These are phyloP conservation scores for Hyphopichia khmerensis DNA, from an alignment of 1,139 yeast genomes.

Conservation along the genomic window DNA sequence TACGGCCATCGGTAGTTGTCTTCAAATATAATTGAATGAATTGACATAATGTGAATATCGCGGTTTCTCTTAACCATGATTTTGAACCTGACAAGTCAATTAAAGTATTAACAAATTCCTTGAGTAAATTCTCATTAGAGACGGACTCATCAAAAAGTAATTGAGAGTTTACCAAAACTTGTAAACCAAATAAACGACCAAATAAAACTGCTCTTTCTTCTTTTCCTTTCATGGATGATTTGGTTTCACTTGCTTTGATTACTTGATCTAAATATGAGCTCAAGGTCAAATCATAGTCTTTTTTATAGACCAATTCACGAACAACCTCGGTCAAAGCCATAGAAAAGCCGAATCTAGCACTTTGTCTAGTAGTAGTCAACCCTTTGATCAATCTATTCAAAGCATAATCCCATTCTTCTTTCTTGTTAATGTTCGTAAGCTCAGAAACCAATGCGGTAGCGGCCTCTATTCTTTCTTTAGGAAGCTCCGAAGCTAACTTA, in stretches of 20 bases:
- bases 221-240: constrained; percentile 66
- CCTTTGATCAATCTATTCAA: constrained; percentile 77
- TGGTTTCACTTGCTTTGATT: constrained; percentile 39
- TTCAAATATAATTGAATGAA: constrained; percentile 23
- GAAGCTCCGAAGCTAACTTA: constrained; percentile 73
- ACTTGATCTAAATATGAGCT: constrained; percentile 44
- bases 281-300: constrained; percentile 28
- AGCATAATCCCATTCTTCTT: constrained; percentile 79
- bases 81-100: constrained; percentile 63
- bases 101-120: constrained; percentile 42
- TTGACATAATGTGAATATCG: constrained; percentile 67
- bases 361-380: constrained; percentile 74
- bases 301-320: constrained; percentile 39
- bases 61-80: constrained; percentile 86
- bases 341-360: constrained; percentile 86
- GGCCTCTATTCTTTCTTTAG: constrained; percentile 68
- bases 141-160: constrained; percentile 35
- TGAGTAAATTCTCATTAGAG: constrained; percentile 26
- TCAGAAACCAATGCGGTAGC: constrained; percentile 69
- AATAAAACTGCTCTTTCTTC: constrained; percentile 79
- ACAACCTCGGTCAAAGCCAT: constrained; percentile 81
- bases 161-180: constrained; percentile 63
- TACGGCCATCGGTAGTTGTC: constrained; percentile 12
- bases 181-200: constrained; percentile 84
- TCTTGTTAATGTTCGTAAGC: constrained; percentile 41